A percentile compares a stretch with the other conserved stretches of the same genome.
Evolutionary conservation across 164 flowering plant genomes (phyloP).

Genomic region (Annona squamosa): DNA sequence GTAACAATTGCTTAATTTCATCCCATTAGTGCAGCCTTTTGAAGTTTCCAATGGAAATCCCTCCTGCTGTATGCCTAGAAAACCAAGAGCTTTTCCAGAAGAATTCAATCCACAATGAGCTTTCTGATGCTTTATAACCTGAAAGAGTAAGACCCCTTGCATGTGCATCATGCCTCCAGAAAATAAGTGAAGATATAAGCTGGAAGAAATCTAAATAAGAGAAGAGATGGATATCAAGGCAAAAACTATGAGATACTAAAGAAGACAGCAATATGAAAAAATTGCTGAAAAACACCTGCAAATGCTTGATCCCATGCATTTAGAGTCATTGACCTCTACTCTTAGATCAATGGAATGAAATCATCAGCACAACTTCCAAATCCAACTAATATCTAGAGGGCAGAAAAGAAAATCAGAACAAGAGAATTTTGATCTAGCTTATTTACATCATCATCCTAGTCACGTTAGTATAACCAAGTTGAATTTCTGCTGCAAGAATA

Average conservation of each 20-base stretch:
- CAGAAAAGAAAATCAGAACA: too few relatives aligned
- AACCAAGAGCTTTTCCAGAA: not conserved
- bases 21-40: conserved; percentile 9
- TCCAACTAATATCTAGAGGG: too few relatives aligned
- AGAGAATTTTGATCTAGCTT: too few relatives aligned
- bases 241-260: too few relatives aligned
- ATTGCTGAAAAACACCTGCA: too few relatives aligned
- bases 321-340: too few relatives aligned
- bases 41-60: conserved; percentile 3
- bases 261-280: too few relatives aligned
- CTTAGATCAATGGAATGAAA: too few relatives aligned
- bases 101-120: not conserved
- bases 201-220: not conserved
- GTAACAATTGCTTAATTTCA: conserved; percentile 23
- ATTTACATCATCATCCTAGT: too few relatives aligned
- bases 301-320: too few relatives aligned
- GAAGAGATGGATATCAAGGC: not conserved
- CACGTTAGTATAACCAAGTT: too few relatives aligned
- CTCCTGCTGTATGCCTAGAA: not conserved
- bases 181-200: not conserved
- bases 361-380: too few relatives aligned
- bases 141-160: conserved; percentile 2
- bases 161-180: not conserved
- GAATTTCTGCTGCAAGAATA: not conserved
- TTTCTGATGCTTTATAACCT: conserved; percentile 1